A percentile compares a stretch with the other conserved stretches of the same genome.
Evolutionary conservation across 257 asterid genomes (phyloP).

Genomic region (Primulina tabacum): DNA sequence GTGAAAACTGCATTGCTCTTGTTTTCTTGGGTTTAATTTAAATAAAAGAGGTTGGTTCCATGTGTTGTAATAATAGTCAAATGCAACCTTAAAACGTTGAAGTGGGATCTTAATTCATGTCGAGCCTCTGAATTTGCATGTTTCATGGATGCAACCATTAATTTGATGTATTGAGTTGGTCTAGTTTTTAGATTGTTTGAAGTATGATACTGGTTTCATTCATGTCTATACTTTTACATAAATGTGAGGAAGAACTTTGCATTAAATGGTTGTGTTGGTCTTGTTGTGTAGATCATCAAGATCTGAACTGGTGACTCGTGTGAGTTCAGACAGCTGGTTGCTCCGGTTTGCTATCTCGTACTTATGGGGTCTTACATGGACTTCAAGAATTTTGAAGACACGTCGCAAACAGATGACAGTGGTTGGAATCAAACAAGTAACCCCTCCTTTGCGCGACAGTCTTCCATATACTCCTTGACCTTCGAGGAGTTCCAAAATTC

Average conservation of each 20-base stretch:
- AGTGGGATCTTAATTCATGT: background rate
- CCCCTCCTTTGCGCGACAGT: constrained; percentile 60
- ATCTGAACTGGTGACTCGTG: constrained; percentile 19
- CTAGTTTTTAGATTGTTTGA: background rate
- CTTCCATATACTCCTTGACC: constrained; percentile 74
- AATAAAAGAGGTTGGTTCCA: background rate
- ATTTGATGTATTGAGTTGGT: background rate
- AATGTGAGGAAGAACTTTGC: background rate
- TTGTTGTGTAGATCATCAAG: constrained; percentile 11
- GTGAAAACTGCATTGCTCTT: background rate
- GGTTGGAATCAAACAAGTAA: constrained; percentile 43
- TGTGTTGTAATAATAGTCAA: background rate
- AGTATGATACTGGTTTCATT: background rate
- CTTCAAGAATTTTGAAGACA: constrained; percentile 63
- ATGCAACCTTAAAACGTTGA: background rate
- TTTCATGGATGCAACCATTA: background rate
- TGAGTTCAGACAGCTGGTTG: constrained; percentile 35
- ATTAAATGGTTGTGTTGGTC: background rate
- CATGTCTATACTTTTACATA: background rate
- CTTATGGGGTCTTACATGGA: constrained; percentile 75
- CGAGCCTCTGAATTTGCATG: background rate
- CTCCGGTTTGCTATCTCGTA: constrained; percentile 25
- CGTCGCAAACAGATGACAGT: constrained; percentile 44
- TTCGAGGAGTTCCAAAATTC: constrained; percentile 84
- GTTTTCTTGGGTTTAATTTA: background rate